Conservation (phyloP, 257 asterid genomes). For the Solanum etuberosum region DNA sequence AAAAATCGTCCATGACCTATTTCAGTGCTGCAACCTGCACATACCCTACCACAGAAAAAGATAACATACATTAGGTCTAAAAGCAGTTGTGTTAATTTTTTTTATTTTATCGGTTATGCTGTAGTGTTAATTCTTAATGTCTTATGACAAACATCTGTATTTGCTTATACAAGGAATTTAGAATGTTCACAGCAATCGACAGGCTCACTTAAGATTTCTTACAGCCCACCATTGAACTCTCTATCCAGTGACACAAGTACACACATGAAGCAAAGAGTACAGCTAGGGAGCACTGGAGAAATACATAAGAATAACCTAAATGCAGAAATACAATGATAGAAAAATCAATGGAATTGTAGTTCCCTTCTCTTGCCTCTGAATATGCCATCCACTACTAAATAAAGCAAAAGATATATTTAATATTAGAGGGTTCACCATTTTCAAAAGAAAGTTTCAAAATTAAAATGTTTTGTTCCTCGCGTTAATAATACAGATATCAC, state of each 20-base stretch:
- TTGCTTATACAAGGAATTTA: neutral
- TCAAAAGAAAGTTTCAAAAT: neutral
- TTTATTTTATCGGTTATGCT: neutral
- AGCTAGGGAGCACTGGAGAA: neutral
- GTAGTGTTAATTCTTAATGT: neutral
- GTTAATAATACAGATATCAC: neutral
- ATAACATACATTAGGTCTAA: neutral
- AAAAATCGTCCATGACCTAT: slow-evolving; percentile 80
- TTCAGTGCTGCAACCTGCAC: slow-evolving; percentile 85
- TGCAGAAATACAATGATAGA: neutral
- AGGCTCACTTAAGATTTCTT: neutral
- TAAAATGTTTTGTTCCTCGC: neutral
- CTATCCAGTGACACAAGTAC: neutral
- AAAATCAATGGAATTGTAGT: neutral
- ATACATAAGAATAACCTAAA: neutral
- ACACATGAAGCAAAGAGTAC: neutral
- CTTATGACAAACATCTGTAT: neutral
- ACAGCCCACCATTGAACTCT: neutral
- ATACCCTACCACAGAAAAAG: slow-evolving; percentile 46
- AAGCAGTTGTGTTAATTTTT: neutral
- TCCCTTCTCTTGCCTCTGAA: neutral
- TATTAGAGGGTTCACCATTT: neutral
- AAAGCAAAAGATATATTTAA: neutral
- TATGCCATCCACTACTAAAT: neutral
- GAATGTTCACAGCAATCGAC: neutral